A percentile compares a stretch with the other conserved stretches of the same genome.
phyloP scores from a whole-genome alignment of 768 basidiomycete species.

The Naematelia encephala region DNA sequence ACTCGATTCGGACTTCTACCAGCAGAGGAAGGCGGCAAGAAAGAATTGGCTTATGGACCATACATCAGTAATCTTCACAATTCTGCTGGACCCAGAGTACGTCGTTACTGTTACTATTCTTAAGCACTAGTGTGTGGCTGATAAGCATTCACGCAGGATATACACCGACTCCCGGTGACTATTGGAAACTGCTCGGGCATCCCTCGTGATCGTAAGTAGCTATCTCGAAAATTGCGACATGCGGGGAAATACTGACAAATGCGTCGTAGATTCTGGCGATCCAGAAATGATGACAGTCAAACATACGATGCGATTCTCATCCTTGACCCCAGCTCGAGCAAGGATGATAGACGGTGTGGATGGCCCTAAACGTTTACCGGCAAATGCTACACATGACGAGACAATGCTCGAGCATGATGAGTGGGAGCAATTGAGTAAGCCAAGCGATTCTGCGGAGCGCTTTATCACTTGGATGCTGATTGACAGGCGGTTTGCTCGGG shows the following conservation, averaged over 20 bases:
- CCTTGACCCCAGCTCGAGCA: constrained; percentile 16
- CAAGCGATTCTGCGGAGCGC: not conserved
- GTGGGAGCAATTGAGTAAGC: constrained; percentile 23
- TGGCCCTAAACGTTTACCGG: not conserved
- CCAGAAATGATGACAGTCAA: constrained; percentile 15
- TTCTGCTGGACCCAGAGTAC: constrained; percentile 23
- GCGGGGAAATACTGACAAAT: not conserved
- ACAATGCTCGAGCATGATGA: constrained; percentile 6
- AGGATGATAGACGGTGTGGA: constrained; percentile 8
- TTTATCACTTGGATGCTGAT: not conserved
- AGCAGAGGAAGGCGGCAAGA: not conserved
- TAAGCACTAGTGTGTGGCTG: no score
- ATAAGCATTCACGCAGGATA: constrained; percentile 13
- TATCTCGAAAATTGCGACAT: not conserved
- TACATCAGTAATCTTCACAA: constrained; percentile 13
- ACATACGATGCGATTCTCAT: constrained; percentile 17
- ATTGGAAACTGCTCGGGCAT: constrained; percentile 10
- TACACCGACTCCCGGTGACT: constrained; percentile 12
- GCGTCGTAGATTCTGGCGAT: constrained; percentile 6
- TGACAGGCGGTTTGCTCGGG: constrained; percentile 19
- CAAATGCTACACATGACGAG: constrained; percentile 13
- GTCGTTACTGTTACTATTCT: no score
- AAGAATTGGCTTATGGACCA: constrained; percentile 30
- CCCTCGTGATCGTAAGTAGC: constrained; percentile 1
- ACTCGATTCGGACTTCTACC: constrained; percentile 12